phyloP scores from a whole-genome alignment of 805 yeast species.

The Nakazawaea pomicola region DNA sequence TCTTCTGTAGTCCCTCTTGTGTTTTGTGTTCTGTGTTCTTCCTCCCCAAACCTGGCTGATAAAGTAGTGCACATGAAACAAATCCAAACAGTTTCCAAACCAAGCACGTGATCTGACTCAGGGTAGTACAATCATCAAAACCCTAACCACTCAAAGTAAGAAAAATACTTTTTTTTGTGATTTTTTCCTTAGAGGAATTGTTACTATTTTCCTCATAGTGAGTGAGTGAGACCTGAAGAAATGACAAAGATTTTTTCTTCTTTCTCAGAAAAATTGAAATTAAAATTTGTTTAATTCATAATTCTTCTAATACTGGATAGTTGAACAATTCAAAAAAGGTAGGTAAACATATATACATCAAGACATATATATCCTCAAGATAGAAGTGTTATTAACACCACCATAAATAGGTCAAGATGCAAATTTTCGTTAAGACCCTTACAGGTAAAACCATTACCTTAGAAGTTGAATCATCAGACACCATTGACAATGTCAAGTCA shows the following conservation, averaged over 20 bases:
- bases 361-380: neutral
- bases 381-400: slow-evolving; percentile 1
- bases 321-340: slow-evolving; percentile 5
- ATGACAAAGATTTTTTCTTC: neutral
- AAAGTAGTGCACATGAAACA: too few relatives aligned
- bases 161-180: too few relatives aligned
- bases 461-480: slow-evolving; percentile 89
- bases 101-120: too few relatives aligned
- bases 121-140: too few relatives aligned
- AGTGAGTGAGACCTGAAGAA: too few relatives aligned
- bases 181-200: too few relatives aligned
- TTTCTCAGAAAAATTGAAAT: neutral
- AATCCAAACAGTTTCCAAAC: too few relatives aligned
- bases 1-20: too few relatives aligned
- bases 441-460: slow-evolving; percentile 95
- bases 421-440: slow-evolving; percentile 98
- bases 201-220: too few relatives aligned
- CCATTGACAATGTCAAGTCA: slow-evolving; percentile 91
- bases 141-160: too few relatives aligned
- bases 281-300: neutral
- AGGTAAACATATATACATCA: neutral
- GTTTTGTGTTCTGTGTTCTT: too few relatives aligned
- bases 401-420: slow-evolving; percentile 45
- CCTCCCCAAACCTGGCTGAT: too few relatives aligned
- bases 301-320: slow-evolving; percentile 1